phyloP scores from a whole-genome alignment of 2,329 filamentous ascomycete species.

The Fusarium zealandicum region DNA sequence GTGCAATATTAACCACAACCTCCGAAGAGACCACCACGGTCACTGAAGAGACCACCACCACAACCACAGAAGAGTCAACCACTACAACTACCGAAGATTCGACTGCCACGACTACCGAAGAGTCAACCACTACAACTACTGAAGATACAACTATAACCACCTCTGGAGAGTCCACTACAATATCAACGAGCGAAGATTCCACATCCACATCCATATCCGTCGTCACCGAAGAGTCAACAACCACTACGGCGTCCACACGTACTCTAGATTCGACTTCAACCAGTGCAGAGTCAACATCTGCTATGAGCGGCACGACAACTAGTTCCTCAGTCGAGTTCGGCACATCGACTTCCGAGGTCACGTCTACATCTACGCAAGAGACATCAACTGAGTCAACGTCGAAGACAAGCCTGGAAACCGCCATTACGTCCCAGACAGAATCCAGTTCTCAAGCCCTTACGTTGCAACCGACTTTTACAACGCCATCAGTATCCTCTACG shows the following conservation, averaged over 20 bases:
- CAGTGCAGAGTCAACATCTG: background rate
- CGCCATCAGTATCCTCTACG: background rate
- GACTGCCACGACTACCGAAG: background rate
- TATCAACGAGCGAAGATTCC: background rate
- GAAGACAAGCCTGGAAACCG: background rate
- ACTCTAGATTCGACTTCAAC: background rate
- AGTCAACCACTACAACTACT: background rate
- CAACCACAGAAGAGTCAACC: conserved; percentile 2
- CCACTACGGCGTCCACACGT: background rate
- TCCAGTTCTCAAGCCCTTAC: background rate
- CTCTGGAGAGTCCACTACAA: no score
- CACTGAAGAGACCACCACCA: background rate
- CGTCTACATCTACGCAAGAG: background rate
- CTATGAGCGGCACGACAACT: background rate
- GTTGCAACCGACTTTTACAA: background rate
- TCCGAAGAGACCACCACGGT: conserved; percentile 12
- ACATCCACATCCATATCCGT: no score
- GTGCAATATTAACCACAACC: conserved; percentile 11
- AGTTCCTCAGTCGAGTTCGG: no score
- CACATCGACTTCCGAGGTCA: background rate
- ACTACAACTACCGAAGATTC: background rate
- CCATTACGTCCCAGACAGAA: background rate
- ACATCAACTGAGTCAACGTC: background rate
- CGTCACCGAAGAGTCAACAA: background rate
- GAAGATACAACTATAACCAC: background rate